phyloP scores from a whole-genome alignment of 2,329 filamentous ascomycete genomes.

The Chrysoporthe puriensis region DNA sequence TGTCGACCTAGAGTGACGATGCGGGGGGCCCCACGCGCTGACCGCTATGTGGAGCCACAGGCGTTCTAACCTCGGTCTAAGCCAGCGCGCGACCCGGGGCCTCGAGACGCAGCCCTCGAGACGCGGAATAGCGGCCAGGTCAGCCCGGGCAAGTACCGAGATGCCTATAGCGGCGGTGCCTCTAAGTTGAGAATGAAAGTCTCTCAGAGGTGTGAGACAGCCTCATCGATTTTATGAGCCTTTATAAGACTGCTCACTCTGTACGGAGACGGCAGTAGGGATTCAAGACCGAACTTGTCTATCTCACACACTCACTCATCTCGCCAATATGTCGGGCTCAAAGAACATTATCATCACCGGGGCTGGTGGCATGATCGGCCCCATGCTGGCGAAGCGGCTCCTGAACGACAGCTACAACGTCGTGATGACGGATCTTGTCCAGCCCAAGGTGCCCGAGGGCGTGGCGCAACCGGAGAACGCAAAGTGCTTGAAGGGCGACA shows the following conservation, averaged over 20 bases:
- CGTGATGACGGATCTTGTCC: slow-evolving; percentile 57
- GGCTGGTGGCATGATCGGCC: slow-evolving; percentile 41
- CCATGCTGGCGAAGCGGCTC: slow-evolving; percentile 44
- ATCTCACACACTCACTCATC: neutral
- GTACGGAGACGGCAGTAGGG: neutral
- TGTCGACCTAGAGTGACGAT: neutral
- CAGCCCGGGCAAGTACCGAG: neutral
- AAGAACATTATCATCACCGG: slow-evolving; percentile 41
- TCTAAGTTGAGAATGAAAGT: neutral
- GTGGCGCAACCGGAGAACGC: slow-evolving; percentile 54
- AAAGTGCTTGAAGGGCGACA: slow-evolving; percentile 54
- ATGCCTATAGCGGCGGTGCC: neutral
- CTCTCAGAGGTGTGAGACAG: neutral
- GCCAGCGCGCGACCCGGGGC: neutral
- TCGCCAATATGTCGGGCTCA: slow-evolving; percentile 9
- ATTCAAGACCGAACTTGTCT: neutral
- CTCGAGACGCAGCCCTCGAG: slow-evolving; percentile 21
- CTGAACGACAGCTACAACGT: slow-evolving; percentile 45
- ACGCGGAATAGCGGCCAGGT: neutral
- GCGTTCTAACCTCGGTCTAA: neutral
- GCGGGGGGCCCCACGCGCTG: neutral
- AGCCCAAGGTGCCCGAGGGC: slow-evolving; percentile 53
- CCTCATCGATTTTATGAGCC: neutral
- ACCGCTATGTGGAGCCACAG: neutral
- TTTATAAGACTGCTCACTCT: neutral